Evolutionary conservation across 2,329 filamentous ascomycete species (phyloP).

Genomic region (Pezicula radicicola): DNA sequence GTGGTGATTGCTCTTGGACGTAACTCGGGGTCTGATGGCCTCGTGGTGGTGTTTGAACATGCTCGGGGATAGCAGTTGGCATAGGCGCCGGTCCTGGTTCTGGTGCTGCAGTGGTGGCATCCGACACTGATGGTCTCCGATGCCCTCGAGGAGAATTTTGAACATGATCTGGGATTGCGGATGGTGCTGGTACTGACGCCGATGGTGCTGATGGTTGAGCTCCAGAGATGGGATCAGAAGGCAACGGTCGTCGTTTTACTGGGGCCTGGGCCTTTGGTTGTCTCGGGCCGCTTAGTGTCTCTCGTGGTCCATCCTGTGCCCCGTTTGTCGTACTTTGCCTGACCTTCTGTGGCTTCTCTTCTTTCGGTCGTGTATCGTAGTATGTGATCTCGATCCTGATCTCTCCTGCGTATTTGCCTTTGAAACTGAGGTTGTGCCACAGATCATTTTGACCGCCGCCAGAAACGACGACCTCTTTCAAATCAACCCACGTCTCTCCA

Average conservation of each 20-base stretch:
- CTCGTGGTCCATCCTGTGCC: slow-evolving; percentile 26
- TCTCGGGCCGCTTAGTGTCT: slow-evolving; percentile 34
- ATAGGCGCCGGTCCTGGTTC: slow-evolving; percentile 22
- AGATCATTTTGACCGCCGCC: slow-evolving; percentile 92
- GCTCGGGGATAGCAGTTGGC: slow-evolving; percentile 35
- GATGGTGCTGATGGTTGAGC: slow-evolving; percentile 38
- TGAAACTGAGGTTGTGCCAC: slow-evolving; percentile 86
- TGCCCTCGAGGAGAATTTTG: slow-evolving; percentile 35
- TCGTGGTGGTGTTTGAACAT: slow-evolving; percentile 44
- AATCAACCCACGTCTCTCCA: slow-evolving; percentile 86
- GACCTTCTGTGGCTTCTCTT: slow-evolving; percentile 63
- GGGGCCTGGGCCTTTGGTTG: slow-evolving; percentile 51
- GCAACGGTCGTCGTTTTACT: slow-evolving; percentile 81
- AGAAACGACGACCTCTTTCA: slow-evolving; percentile 74
- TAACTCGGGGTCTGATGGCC: slow-evolving; percentile 42
- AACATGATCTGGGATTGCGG: slow-evolving; percentile 25
- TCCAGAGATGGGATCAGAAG: slow-evolving; percentile 65
- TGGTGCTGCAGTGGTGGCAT: slow-evolving; percentile 37
- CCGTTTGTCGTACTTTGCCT: slow-evolving; percentile 32
- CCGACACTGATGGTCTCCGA: slow-evolving; percentile 40
- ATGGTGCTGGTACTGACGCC: slow-evolving; percentile 34
- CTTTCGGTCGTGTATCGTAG: slow-evolving; percentile 85
- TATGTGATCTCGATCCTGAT: slow-evolving; percentile 94
- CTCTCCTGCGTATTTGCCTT: slow-evolving; percentile 93
- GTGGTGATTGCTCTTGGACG: slow-evolving; percentile 49